Conservation (phyloP, 192 early-diverging fungal genomes). For the Coemansia sp. region DNA sequence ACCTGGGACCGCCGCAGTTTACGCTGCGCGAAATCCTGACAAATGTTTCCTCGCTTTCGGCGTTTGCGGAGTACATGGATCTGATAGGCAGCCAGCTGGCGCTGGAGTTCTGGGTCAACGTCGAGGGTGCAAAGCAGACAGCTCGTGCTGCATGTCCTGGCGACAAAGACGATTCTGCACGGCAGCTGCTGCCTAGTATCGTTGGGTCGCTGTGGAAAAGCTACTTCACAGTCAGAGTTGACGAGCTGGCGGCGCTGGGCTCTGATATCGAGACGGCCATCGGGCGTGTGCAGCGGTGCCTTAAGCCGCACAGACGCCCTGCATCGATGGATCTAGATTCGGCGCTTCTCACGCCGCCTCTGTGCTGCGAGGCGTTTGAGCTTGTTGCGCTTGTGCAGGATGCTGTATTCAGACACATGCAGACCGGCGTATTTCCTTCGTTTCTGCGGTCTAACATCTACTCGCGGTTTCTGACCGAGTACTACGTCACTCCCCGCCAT, state of each 20-base stretch:
- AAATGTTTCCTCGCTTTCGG: conserved; percentile 65
- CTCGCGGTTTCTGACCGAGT: conserved; percentile 61
- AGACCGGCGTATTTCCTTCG: conserved; percentile 57
- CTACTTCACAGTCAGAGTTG: conserved; percentile 54
- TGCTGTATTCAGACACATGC: conserved; percentile 67
- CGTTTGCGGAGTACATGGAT: conserved; percentile 84
- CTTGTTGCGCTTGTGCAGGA: conserved; percentile 56
- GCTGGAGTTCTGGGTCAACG: conserved; percentile 75
- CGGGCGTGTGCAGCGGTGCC: conserved; percentile 32
- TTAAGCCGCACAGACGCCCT: conserved; percentile 26
- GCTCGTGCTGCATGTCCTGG: neutral
- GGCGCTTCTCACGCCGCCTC: conserved; percentile 2
- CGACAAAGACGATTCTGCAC: neutral
- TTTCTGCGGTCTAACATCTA: conserved; percentile 67
- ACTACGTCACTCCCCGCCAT: conserved; percentile 48
- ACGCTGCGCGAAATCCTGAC: conserved; percentile 63
- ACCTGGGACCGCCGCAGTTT: conserved; percentile 53
- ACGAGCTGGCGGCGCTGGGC: conserved; percentile 41
- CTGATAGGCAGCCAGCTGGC: conserved; percentile 61
- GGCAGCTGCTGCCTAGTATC: conserved; percentile 24
- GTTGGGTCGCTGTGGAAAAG: conserved; percentile 52
- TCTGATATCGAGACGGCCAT: conserved; percentile 30
- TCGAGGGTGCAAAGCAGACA: conserved; percentile 61
- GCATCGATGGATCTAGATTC: conserved; percentile 26
- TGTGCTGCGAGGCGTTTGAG: conserved; percentile 40